Evolutionary conservation across 192 early-diverging fungal species (phyloP), one percentile per base, ranked within the genome.

Genomic region (Diversispora epigaea): DNA sequence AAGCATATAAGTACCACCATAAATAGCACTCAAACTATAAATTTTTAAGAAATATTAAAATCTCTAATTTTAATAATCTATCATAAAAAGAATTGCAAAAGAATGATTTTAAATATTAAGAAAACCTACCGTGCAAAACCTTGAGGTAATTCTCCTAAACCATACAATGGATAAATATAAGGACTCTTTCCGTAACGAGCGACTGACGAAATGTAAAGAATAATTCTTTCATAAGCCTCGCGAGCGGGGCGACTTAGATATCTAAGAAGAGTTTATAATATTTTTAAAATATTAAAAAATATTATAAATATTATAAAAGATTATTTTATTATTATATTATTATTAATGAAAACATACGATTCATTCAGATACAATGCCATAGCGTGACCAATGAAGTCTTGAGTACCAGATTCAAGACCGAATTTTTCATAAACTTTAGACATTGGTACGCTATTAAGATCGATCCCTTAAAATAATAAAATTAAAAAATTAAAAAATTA

Each of bases 1-100:
- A 45, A 99, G 87, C 98, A 99, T 99, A 84, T 98, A 99, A 19
- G 98, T 99, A 77, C 97, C 98, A 17, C 97, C 96, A 77, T 98
- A 99, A 73, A 99, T 94, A 49, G 98, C 98, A 81, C 92, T 93
- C 77, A 99, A 83, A 65, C 95, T 94, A 76, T 66, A 73, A 8
- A 68, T 71, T 71, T 43, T 12, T 40, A 12, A 45, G 25, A 39
- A 63, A 14, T 22, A 19, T 32, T 32, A 32, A 32, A 32, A 32
- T 32, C 25, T 32, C 25, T 32, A 32, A 50, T 50, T 50, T 50
- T 50, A 12, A 50, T 50, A 50, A 50, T 15, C 49, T 12, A 12
- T 50, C 49, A 50, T 50, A 50, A 50, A 15, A 17, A 14, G 10
- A 44, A 15, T 21, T 67, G 14, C 4, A 43, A 17, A 46, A 39